Conservation (phyloP, 768 basidiomycete genomes). For the Suillus subluteus region DNA sequence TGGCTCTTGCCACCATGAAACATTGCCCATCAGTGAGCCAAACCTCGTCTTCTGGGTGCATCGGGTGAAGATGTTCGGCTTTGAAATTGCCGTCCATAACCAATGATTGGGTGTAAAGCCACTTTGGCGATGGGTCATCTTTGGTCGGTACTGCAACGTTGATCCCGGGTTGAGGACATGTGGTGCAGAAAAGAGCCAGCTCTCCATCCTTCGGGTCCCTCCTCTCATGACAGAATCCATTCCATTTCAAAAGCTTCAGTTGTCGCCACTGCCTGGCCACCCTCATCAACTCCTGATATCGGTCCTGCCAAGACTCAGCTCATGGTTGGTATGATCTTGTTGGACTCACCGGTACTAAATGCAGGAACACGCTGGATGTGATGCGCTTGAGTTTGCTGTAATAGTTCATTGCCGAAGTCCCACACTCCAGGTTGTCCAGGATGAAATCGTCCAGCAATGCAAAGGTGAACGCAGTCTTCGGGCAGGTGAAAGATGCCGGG, state of each 20-base stretch:
- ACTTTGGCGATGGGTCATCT: too few species aligned
- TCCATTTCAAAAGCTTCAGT: conserved; percentile 26
- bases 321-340: too few species aligned
- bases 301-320: too few species aligned
- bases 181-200: background rate
- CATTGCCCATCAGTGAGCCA: conserved; percentile 15
- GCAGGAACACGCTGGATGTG: background rate
- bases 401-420: background rate
- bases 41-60: conserved; percentile 16
- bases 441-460: conserved; percentile 7
- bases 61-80: conserved; percentile 11
- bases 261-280: conserved; percentile 20
- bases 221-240: conserved; percentile 11
- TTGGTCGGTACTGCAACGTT: background rate
- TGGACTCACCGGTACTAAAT: background rate
- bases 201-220: background rate
- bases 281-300: conserved; percentile 23
- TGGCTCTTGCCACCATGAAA: background rate
- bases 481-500: background rate
- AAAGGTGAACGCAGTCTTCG: background rate
- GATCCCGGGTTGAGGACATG: conserved; percentile 11
- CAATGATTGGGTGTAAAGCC: background rate
- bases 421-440: conserved; percentile 4
- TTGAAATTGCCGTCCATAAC: conserved; percentile 6
- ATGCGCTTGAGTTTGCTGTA: background rate